These are phyloP conservation scores for Gardenia jasminoides DNA, from an alignment of 257 asterid species.

Conservation along the genomic window DNA sequence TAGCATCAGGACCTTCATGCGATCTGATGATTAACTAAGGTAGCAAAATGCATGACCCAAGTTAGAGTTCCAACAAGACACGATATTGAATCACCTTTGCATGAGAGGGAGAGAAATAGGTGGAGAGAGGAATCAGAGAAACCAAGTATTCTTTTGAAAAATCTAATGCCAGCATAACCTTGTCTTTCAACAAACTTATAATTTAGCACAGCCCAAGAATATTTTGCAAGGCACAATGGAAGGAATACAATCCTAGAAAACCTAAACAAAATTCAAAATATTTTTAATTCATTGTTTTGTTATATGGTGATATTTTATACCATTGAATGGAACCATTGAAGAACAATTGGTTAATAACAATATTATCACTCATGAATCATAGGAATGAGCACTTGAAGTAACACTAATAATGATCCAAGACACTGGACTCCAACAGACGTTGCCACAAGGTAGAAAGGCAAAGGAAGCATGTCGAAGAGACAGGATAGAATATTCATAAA, in stretches of 20 bases:
- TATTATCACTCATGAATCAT: neutral
- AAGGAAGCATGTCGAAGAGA: neutral
- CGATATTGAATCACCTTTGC: neutral
- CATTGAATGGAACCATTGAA: no score
- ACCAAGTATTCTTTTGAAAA: neutral
- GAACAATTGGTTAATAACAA: no score
- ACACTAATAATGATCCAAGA: neutral
- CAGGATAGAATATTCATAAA: neutral
- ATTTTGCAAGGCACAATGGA: neutral
- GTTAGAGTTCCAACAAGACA: conserved; percentile 25
- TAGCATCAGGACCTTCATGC: conserved; percentile 99
- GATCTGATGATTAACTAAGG: conserved; percentile 88
- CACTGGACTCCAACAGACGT: neutral
- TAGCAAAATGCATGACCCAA: conserved; percentile 22
- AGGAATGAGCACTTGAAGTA: neutral
- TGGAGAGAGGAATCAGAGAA: neutral
- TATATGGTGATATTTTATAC: no score
- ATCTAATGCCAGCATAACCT: neutral
- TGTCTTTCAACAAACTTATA: no score
- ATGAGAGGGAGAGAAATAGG: neutral
- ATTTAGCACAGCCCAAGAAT: neutral
- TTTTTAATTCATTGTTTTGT: no score
- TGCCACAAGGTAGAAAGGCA: neutral
- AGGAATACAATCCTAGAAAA: neutral
- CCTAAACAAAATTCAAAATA: no score